phyloP scores from a whole-genome alignment of 805 yeast species.

The Starmerella apis region DNA sequence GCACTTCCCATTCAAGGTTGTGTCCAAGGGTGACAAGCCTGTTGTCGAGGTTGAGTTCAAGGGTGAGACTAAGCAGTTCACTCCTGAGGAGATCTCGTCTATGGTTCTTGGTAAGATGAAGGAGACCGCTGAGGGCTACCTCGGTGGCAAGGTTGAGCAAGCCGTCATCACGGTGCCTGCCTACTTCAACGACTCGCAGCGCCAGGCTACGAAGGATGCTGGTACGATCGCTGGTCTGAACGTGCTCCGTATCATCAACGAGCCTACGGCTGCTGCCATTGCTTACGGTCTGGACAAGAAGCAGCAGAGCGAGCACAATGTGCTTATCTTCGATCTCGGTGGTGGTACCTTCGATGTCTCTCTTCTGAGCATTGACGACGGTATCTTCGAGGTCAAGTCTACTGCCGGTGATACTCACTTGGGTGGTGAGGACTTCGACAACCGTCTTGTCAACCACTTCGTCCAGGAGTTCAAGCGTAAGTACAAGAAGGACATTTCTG shows the following conservation, averaged over 20 bases:
- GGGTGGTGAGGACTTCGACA: constrained; percentile 99
- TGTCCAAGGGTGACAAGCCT: constrained; percentile 77
- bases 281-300: constrained; percentile 79
- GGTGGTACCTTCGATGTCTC: constrained; percentile 99
- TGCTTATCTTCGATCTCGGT: constrained; percentile 90
- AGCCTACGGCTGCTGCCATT: constrained; percentile 98
- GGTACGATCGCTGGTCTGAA: constrained; percentile 93
- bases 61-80: constrained; percentile 76
- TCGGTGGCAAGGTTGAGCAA: constrained; percentile 73
- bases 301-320: constrained; percentile 73
- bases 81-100: constrained; percentile 91
- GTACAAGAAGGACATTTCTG: constrained; percentile 85
- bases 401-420: constrained; percentile 85
- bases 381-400: constrained; percentile 93
- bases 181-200: constrained; percentile 93
- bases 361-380: constrained; percentile 83
- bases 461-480: constrained; percentile 95
- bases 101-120: constrained; percentile 89
- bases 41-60: constrained; percentile 75
- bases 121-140: constrained; percentile 83
- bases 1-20: constrained; percentile 79
- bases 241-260: constrained; percentile 89
- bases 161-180: constrained; percentile 97
- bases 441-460: constrained; percentile 89
- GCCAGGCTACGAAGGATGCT: constrained; percentile 97